Conservation (phyloP, 2,329 filamentous ascomycete species). For the Fusarium sterilihyphosum region DNA sequence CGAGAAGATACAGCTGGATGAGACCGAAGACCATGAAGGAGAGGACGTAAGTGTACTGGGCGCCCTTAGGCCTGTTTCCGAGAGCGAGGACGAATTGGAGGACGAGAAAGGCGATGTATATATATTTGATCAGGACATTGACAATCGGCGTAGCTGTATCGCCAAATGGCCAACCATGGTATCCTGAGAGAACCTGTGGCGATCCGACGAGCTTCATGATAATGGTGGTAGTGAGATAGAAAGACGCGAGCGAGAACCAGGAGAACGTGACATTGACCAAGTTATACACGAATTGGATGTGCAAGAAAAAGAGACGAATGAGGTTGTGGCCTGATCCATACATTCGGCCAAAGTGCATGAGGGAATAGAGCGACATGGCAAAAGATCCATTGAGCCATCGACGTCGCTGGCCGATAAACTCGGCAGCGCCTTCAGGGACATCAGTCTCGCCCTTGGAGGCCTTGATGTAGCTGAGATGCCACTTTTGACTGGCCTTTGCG, state of each 20-base stretch:
- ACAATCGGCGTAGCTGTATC: constrained; percentile 37
- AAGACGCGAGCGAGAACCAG: constrained; percentile 38
- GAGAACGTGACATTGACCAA: constrained; percentile 37
- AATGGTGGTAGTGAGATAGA: constrained; percentile 38
- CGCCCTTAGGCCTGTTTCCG: constrained; percentile 38
- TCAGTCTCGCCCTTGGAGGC: constrained; percentile 41
- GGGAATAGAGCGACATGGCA: constrained; percentile 39
- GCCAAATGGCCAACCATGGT: constrained; percentile 40
- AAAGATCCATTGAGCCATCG: constrained; percentile 41
- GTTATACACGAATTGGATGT: constrained; percentile 40
- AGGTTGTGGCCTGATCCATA: constrained; percentile 39
- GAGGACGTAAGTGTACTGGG: constrained; percentile 39
- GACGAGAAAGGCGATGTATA: constrained; percentile 39
- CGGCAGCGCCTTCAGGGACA: constrained; percentile 38
- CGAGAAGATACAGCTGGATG: constrained; percentile 37
- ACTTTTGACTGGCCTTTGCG: constrained; percentile 40
- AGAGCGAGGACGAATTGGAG: constrained; percentile 39
- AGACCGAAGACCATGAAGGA: constrained; percentile 40
- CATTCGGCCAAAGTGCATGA: constrained; percentile 39
- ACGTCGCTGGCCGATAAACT: constrained; percentile 39
- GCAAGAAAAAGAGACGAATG: constrained; percentile 38
- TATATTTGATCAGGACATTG: constrained; percentile 37
- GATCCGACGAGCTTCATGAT: constrained; percentile 41
- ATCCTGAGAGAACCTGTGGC: constrained; percentile 23
- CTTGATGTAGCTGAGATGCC: constrained; percentile 42